Evolutionary conservation across 2,329 filamentous ascomycete genomes (phyloP).

Genomic region (Hypoxylon sp.): DNA sequence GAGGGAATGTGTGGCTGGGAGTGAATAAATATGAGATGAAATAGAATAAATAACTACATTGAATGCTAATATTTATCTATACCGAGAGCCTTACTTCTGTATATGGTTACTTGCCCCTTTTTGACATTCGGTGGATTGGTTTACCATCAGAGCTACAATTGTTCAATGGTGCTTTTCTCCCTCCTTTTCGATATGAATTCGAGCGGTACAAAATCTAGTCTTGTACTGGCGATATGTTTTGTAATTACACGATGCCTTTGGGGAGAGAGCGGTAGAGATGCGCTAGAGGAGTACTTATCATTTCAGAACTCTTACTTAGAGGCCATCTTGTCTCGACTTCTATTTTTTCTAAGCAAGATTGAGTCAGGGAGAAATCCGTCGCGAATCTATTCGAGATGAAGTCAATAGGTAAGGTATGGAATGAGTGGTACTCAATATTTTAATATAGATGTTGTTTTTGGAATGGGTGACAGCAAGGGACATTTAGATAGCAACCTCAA

Average conservation of each 20-base stretch:
- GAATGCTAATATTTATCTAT: background rate
- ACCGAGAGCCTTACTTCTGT: background rate
- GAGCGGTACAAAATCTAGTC: too few species aligned
- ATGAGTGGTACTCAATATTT: background rate
- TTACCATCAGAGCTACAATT: too few species aligned
- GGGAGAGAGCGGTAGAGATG: too few species aligned
- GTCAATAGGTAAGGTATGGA: background rate
- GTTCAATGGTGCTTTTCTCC: too few species aligned
- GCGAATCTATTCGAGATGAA: background rate
- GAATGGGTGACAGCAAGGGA: background rate
- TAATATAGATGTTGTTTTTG: background rate
- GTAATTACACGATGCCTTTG: too few species aligned
- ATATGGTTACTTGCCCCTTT: background rate
- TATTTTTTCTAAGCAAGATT: too few species aligned
- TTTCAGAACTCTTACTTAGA: too few species aligned
- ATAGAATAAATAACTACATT: background rate
- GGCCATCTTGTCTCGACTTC: too few species aligned
- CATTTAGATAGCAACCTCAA: constrained; percentile 4
- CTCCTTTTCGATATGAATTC: too few species aligned
- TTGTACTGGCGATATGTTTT: too few species aligned
- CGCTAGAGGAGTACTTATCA: too few species aligned
- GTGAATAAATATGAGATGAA: background rate
- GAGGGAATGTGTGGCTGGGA: constrained; percentile 8
- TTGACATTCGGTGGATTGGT: too few species aligned
- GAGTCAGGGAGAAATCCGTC: background rate